phyloP scores from a whole-genome alignment of 1,284 basidiomycete genomes.

The Prillingera fragicola region DNA sequence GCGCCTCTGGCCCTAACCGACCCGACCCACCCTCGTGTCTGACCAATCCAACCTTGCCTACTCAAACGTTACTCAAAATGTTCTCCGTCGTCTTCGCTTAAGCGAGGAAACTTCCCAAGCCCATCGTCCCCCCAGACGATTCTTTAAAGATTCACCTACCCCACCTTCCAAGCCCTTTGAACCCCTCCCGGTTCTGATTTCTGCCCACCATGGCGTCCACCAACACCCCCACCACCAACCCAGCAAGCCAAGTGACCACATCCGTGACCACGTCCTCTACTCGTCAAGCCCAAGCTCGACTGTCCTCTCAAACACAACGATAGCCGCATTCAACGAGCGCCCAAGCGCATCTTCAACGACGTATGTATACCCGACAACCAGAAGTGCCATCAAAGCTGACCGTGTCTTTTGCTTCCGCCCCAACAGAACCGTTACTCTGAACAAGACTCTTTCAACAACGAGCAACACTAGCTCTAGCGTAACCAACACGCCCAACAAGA shows the following conservation, averaged over 20 bases:
- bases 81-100: slow-evolving; percentile 10
- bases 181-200: slow-evolving; percentile 14
- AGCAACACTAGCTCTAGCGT: slow-evolving; percentile 2
- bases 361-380: too few relatives aligned
- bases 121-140: slow-evolving; percentile 14
- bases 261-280: slow-evolving; percentile 7
- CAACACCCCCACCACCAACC: slow-evolving; percentile 4
- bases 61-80: slow-evolving; percentile 12
- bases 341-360: too few relatives aligned
- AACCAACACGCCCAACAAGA: slow-evolving; percentile 1
- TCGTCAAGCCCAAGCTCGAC: slow-evolving; percentile 3
- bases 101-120: slow-evolving; percentile 9
- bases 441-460: background rate
- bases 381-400: too few relatives aligned
- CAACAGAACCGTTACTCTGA: background rate
- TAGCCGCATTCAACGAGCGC: slow-evolving; percentile 7
- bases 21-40: slow-evolving; percentile 12
- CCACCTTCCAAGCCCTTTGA: slow-evolving; percentile 10
- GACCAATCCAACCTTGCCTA: slow-evolving; percentile 14
- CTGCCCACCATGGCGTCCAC: slow-evolving; percentile 24
- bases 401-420: too few relatives aligned
- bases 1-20: slow-evolving; percentile 12
- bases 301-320: slow-evolving; percentile 3
- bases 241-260: background rate
- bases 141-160: slow-evolving; percentile 8